These are phyloP conservation scores for Xylaria grammica DNA, from an alignment of 495 filamentous ascomycete species.

Conservation along the genomic window DNA sequence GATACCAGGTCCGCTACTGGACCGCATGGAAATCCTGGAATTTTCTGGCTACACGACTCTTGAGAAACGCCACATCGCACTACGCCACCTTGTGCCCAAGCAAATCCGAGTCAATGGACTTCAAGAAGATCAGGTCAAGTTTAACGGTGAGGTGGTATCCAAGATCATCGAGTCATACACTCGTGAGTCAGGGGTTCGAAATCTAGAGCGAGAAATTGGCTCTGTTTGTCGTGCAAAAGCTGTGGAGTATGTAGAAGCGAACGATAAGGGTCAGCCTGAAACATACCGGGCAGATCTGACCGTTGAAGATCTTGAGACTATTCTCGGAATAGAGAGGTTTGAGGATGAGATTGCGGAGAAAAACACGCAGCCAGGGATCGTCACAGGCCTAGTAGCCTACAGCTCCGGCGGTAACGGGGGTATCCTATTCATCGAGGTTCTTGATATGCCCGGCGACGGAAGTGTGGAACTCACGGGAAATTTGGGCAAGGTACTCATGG, in stretches of 20 bases:
- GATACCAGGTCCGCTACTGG: constrained; percentile 91
- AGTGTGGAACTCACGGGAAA: constrained; percentile 97
- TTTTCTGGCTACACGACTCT: constrained; percentile 95
- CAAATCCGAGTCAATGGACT: constrained; percentile 84
- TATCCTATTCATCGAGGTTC: constrained; percentile 98
- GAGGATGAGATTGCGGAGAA: constrained; percentile 96
- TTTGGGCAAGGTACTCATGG: constrained; percentile 96
- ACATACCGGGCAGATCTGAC: constrained; percentile 77
- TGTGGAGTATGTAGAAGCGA: constrained; percentile 89
- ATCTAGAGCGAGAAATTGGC: constrained; percentile 93
- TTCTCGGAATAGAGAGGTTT: constrained; percentile 92
- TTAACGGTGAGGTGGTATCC: constrained; percentile 84
- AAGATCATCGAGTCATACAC: constrained; percentile 97
- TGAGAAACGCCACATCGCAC: constrained; percentile 97
- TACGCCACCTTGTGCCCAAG: constrained; percentile 91
- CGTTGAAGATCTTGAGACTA: constrained; percentile 81
- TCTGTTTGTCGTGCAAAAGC: constrained; percentile 94
- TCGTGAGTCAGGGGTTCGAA: constrained; percentile 95
- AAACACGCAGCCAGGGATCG: constrained; percentile 84
- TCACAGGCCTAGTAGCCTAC: constrained; percentile 98
- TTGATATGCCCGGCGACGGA: constrained; percentile 93
- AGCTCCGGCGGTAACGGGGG: constrained; percentile 90
- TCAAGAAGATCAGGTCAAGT: constrained; percentile 68
- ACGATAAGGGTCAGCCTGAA: constrained; percentile 71
- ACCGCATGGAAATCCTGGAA: constrained; percentile 94